Evolutionary conservation across 1,284 basidiomycete species (phyloP).

Genomic region (Porphyrellus sp.): DNA sequence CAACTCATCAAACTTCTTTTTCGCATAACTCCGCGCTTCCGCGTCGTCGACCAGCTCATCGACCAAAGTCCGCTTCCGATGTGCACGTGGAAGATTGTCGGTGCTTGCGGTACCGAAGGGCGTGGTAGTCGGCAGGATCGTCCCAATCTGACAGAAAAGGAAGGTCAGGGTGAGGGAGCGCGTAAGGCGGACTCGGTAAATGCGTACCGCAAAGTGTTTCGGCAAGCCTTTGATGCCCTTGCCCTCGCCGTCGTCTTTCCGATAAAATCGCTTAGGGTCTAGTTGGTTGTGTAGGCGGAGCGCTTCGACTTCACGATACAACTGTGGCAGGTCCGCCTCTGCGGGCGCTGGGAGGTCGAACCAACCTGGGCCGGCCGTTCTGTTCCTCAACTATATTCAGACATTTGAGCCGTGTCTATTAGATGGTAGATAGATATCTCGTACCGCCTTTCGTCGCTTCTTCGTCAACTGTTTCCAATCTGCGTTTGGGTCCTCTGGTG

Average conservation of each 20-base stretch:
- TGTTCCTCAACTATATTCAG: slow-evolving; percentile 56
- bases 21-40: slow-evolving; percentile 84
- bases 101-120: slow-evolving; percentile 74
- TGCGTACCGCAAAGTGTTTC: slow-evolving; percentile 82
- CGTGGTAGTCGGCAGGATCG: slow-evolving; percentile 71
- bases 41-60: slow-evolving; percentile 88
- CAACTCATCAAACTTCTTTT: slow-evolving; percentile 89
- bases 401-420: neutral
- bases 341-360: slow-evolving; percentile 87
- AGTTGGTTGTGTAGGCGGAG: slow-evolving; percentile 88
- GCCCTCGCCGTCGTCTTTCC: slow-evolving; percentile 78
- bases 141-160: slow-evolving; percentile 68
- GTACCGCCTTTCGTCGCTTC: slow-evolving; percentile 66
- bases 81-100: slow-evolving; percentile 65
- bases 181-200: slow-evolving; percentile 6
- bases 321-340: slow-evolving; percentile 75
- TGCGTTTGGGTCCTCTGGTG: slow-evolving; percentile 57
- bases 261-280: slow-evolving; percentile 95
- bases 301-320: slow-evolving; percentile 92
- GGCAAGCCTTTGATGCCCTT: slow-evolving; percentile 84
- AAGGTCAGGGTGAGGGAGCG: slow-evolving; percentile 7
- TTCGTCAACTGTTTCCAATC: slow-evolving; percentile 63
- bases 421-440: neutral
- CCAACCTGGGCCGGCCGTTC: slow-evolving; percentile 84
- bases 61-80: slow-evolving; percentile 80